phyloP scores from a whole-genome alignment of 2,329 filamentous ascomycete genomes.

The Dactylella cylindrospora region DNA sequence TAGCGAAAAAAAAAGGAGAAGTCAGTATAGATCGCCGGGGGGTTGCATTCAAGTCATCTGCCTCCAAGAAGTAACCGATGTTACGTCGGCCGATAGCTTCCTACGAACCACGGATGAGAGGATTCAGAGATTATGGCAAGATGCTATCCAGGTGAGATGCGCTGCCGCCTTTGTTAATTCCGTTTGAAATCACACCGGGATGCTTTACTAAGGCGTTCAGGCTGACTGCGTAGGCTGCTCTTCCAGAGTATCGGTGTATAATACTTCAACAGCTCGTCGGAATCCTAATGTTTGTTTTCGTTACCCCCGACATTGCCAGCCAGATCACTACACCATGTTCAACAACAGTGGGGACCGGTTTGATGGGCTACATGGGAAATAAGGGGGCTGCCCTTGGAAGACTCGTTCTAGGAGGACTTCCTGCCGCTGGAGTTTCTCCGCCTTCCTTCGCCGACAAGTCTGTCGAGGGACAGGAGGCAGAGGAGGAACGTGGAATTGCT shows the following conservation, averaged over 20 bases:
- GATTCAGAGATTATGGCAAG: constrained; percentile 76
- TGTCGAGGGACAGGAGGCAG: constrained; percentile 1
- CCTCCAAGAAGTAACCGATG: constrained; percentile 86
- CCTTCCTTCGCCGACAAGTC: constrained; percentile 19
- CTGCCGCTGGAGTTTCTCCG: constrained; percentile 35
- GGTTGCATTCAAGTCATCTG: constrained; percentile 77
- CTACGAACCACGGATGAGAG: constrained; percentile 74
- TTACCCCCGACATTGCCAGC: constrained; percentile 71
- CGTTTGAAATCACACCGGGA: neutral
- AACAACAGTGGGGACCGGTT: constrained; percentile 78
- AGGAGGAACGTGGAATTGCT: constrained; percentile 66
- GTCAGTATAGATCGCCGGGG: neutral
- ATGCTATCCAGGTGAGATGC: constrained; percentile 58
- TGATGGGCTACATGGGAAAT: constrained; percentile 93
- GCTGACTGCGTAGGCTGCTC: constrained; percentile 59
- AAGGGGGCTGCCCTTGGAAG: constrained; percentile 85
- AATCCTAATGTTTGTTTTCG: constrained; percentile 79
- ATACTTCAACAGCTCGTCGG: constrained; percentile 84
- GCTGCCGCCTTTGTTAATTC: neutral
- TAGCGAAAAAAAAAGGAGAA: neutral
- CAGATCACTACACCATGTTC: constrained; percentile 81
- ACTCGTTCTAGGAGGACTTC: constrained; percentile 67
- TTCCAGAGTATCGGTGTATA: constrained; percentile 77
- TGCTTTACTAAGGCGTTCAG: constrained; percentile 21
- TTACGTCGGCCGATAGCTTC: constrained; percentile 77